These are phyloP conservation scores for Ustilago vetiveriae DNA, from an alignment of 1,284 basidiomycete species.

Conservation along the genomic window DNA sequence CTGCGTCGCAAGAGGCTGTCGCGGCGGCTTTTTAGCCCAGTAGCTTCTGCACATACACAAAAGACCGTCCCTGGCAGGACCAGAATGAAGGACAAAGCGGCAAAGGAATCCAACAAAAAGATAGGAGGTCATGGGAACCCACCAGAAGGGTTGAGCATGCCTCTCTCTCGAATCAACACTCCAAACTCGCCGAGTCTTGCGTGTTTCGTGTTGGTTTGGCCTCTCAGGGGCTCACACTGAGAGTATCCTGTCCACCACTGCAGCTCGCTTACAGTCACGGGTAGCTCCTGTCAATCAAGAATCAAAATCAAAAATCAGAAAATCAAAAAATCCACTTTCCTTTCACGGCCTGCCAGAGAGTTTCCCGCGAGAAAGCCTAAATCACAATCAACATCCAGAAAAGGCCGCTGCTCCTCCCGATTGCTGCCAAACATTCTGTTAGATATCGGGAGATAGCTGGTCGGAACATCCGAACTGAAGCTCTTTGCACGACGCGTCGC, in stretches of 20 bases:
- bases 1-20: not conserved
- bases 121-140: conserved; percentile 24
- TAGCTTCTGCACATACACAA: not conserved
- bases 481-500: conserved; percentile 30
- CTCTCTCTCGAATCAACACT: too few relatives aligned
- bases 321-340: too few relatives aligned
- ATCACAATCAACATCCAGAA: conserved; percentile 9
- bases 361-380: too few relatives aligned
- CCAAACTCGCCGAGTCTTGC: too few relatives aligned
- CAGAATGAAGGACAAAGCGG: not conserved
- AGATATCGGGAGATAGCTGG: conserved; percentile 1
- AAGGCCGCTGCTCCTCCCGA: conserved; percentile 11
- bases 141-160: not conserved
- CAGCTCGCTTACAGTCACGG: conserved; percentile 33
- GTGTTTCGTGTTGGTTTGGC: too few relatives aligned
- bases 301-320: too few relatives aligned
- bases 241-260: conserved; percentile 24
- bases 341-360: too few relatives aligned
- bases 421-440: not conserved
- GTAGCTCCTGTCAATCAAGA: too few relatives aligned
- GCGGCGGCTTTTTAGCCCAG: conserved; percentile 24
- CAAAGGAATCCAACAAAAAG: not conserved
- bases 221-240: conserved; percentile 25
- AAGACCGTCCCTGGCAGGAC: not conserved
- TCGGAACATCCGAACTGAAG: not conserved